Evolutionary conservation across 163 green algal genomes (phyloP).

Genomic region (Scenedesmus sp.): DNA sequence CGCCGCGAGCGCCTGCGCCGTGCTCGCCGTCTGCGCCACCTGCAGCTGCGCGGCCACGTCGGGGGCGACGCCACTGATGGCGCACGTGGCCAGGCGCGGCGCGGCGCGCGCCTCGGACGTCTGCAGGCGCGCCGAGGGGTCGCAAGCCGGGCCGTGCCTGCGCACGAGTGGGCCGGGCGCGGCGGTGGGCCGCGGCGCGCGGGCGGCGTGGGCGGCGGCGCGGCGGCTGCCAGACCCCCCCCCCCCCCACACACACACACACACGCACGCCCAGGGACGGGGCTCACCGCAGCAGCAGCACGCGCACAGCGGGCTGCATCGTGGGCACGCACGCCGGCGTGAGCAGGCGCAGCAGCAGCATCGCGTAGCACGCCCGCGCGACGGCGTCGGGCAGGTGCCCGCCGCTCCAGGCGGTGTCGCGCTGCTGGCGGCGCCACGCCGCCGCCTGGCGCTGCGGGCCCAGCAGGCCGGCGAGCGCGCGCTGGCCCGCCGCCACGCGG

Average conservation of each 20-base stretch:
- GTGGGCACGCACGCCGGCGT: not conserved
- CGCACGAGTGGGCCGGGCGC: not conserved
- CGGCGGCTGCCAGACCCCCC: not conserved
- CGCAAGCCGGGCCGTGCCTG: slow-evolving; percentile 20
- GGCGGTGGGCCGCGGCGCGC: not conserved
- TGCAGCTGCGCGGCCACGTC: slow-evolving; percentile 12
- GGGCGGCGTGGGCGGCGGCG: not conserved
- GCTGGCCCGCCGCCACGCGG: not conserved
- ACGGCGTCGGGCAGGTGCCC: not conserved
- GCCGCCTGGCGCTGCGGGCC: slow-evolving; percentile 8
- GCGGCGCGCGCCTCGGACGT: not conserved
- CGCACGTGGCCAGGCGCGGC: slow-evolving; percentile 21
- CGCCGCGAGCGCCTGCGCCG: not conserved
- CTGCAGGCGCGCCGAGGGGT: not conserved
- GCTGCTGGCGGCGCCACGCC: slow-evolving; percentile 34
- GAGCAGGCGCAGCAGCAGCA: slow-evolving; percentile 39
- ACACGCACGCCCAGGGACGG: no score
- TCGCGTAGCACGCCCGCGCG: slow-evolving; percentile 1
- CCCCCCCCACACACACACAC: not conserved
- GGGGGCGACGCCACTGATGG: slow-evolving; percentile 13
- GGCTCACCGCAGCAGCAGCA: slow-evolving; percentile 38
- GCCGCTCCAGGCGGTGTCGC: not conserved
- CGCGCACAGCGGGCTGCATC: not conserved
- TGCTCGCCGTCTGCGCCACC: not conserved
- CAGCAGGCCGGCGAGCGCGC: not conserved